phyloP scores from a whole-genome alignment of 768 basidiomycete genomes.

The Sistotremastrum suecicum region DNA sequence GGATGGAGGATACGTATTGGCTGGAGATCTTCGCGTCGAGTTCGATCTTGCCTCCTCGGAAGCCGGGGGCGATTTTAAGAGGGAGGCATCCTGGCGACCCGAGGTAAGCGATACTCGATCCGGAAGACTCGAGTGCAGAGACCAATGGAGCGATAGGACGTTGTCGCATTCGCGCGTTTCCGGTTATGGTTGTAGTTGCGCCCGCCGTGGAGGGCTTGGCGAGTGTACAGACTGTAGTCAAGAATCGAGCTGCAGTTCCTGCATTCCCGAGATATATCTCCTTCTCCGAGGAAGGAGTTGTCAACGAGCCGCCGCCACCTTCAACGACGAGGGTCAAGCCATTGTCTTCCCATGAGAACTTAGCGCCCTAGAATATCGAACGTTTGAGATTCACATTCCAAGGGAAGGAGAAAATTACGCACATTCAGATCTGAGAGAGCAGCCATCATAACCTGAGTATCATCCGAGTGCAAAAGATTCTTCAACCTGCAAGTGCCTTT shows the following conservation, averaged over 20 bases:
- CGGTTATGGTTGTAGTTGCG: constrained; percentile 71
- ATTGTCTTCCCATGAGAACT: constrained; percentile 89
- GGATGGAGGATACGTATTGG: constrained; percentile 95
- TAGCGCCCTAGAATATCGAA: constrained; percentile 51
- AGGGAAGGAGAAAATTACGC: constrained; percentile 6
- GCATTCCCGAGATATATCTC: constrained; percentile 95
- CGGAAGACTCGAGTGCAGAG: constrained; percentile 72
- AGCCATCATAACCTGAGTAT: constrained; percentile 98
- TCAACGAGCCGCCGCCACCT: constrained; percentile 71
- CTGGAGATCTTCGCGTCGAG: constrained; percentile 91
- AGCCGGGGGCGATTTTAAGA: constrained; percentile 73
- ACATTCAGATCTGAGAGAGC: constrained; percentile 83
- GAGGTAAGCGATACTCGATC: constrained; percentile 61
- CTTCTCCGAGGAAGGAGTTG: constrained; percentile 64
- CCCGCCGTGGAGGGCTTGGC: constrained; percentile 34
- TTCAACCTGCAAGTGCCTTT: constrained; percentile 76
- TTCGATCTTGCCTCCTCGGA: constrained; percentile 69
- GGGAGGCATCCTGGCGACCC: constrained; percentile 80
- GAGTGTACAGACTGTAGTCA: constrained; percentile 90
- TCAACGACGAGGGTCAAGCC: constrained; percentile 90
- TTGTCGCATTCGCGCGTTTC: constrained; percentile 98
- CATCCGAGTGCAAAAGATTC: constrained; percentile 92
- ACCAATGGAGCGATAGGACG: constrained; percentile 94
- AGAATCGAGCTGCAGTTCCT: constrained; percentile 94
- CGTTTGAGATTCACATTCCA: constrained; percentile 1